phyloP scores from a whole-genome alignment of 2,329 filamentous ascomycete species.

The Alternaria brassicicola region DNA sequence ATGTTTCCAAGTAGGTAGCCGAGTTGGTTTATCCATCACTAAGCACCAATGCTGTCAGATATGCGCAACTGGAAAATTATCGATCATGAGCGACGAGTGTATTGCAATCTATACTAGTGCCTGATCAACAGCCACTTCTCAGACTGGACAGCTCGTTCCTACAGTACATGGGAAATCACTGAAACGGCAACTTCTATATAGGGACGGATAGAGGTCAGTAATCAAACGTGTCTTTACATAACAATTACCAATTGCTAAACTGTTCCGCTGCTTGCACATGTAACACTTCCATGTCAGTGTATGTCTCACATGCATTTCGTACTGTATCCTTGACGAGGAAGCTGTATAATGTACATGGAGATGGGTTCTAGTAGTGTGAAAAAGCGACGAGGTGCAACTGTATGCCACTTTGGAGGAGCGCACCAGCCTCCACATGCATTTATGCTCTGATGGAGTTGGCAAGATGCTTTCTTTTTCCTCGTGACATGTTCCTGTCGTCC shows the following conservation, averaged over 20 bases:
- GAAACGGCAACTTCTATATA: background rate
- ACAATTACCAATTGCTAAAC: background rate
- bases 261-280: background rate
- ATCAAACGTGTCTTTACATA: background rate
- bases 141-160: background rate
- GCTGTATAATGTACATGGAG: background rate
- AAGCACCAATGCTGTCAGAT: conserved; percentile 11
- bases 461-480: background rate
- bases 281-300: background rate
- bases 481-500: background rate
- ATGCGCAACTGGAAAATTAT: background rate
- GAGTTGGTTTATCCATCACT: conserved; percentile 16
- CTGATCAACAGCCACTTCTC: background rate
- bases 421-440: background rate
- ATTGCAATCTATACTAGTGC: background rate
- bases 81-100: background rate
- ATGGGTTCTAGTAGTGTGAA: background rate
- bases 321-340: background rate
- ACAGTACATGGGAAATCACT: background rate
- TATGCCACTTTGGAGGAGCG: background rate
- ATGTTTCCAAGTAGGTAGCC: conserved; percentile 15
- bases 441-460: too few species aligned
- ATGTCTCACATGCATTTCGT: background rate
- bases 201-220: background rate
- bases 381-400: background rate